These are phyloP conservation scores for Emmonsiellopsis sp. DNA, from an alignment of 2,329 filamentous ascomycete species.

Conservation along the genomic window DNA sequence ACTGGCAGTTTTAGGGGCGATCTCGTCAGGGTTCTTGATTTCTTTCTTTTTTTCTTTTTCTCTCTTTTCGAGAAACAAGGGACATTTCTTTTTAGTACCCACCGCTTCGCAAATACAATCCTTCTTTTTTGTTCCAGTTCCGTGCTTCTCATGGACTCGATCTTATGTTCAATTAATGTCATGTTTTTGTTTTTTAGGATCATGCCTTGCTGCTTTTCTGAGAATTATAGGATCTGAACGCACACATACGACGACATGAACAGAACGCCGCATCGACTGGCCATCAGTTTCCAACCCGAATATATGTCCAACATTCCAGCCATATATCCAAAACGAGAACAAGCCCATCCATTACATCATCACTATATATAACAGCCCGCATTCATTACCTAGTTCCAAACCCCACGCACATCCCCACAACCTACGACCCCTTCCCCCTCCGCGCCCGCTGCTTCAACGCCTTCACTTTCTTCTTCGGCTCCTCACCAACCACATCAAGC, in stretches of 20 bases:
- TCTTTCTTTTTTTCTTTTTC: not conserved
- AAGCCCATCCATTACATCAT: too few relatives aligned
- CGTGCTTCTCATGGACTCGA: not conserved
- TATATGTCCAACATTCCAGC: too few relatives aligned
- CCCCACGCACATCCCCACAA: not conserved
- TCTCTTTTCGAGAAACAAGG: conserved; percentile 3
- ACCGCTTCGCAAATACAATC: conserved; percentile 8
- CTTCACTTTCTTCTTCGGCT: conserved; percentile 21
- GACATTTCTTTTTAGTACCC: conserved; percentile 5
- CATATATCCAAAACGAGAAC: too few relatives aligned
- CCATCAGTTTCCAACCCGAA: too few relatives aligned
- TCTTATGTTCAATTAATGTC: not conserved
- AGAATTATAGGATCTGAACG: not conserved
- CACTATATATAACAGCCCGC: too few relatives aligned
- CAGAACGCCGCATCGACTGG: too few relatives aligned
- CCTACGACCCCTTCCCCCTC: not conserved
- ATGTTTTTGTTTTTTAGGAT: not conserved
- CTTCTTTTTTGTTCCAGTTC: not conserved
- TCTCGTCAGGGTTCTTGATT: not conserved
- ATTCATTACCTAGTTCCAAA: too few relatives aligned
- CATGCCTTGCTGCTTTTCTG: not conserved
- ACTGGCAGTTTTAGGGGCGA: not conserved
- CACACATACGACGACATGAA: too few relatives aligned
- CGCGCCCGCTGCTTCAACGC: conserved; percentile 9
- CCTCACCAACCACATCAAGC: conserved; percentile 22